Conservation (phyloP, 2,329 filamentous ascomycete species). For the Hansfordia pulvinata region DNA sequence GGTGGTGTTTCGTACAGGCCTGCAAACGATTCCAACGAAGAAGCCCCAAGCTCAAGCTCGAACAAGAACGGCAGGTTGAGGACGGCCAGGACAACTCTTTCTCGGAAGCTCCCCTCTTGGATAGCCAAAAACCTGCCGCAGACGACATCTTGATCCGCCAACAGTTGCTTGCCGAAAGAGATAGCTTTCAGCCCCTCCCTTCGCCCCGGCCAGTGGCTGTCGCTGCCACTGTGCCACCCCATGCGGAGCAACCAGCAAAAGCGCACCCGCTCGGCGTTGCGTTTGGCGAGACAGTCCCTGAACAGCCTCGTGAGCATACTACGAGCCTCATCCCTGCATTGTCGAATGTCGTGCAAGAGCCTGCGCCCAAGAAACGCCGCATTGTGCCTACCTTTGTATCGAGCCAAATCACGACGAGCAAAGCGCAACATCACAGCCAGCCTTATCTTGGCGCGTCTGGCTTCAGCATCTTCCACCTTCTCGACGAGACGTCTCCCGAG, state of each 20-base stretch:
- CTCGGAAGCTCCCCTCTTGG: too few species aligned
- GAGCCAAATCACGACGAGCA: slow-evolving; percentile 3
- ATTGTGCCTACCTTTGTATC: slow-evolving; percentile 11
- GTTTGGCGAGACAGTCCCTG: not conserved
- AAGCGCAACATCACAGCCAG: too few species aligned
- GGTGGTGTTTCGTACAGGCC: slow-evolving; percentile 40
- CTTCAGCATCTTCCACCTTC: not conserved
- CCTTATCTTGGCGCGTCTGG: not conserved
- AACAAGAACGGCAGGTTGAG: slow-evolving; percentile 9
- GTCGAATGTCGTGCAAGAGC: slow-evolving; percentile 1
- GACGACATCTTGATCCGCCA: too few species aligned
- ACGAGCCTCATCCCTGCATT: not conserved
- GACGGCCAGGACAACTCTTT: slow-evolving; percentile 5
- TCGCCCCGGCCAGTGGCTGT: too few species aligned
- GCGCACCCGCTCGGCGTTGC: too few species aligned
- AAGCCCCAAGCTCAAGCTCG: slow-evolving; percentile 33
- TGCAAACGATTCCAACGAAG: slow-evolving; percentile 39
- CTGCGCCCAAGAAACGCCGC: slow-evolving; percentile 11
- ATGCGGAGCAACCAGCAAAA: too few species aligned
- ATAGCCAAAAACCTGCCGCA: too few species aligned
- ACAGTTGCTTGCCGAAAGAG: too few species aligned
- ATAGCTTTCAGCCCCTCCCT: too few species aligned
- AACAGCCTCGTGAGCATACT: not conserved
- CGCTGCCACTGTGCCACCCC: too few species aligned
- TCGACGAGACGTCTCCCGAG: too few species aligned